phyloP scores from a whole-genome alignment of 2,329 filamentous ascomycete genomes.

The Calycina marina region DNA sequence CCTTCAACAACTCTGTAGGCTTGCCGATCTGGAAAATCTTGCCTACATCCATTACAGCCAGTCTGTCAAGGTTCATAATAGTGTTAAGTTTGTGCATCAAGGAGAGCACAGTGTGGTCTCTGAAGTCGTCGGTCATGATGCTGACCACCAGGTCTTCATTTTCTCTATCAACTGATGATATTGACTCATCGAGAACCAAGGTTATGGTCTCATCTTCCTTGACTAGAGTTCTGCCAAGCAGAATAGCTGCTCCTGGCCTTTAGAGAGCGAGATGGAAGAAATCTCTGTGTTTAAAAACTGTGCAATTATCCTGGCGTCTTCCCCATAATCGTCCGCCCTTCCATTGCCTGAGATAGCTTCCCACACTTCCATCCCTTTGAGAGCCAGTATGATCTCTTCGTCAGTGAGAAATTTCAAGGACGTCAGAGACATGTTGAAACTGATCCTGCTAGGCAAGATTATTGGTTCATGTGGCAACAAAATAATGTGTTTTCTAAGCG shows the following conservation, averaged over 20 bases:
- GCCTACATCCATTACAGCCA: background rate
- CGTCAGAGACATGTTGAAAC: background rate
- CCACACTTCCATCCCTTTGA: background rate
- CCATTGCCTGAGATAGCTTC: background rate
- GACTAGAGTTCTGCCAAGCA: background rate
- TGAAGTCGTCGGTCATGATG: background rate
- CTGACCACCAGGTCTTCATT: background rate
- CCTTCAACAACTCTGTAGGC: background rate
- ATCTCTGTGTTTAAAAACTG: background rate
- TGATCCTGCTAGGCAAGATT: background rate
- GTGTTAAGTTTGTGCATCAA: background rate
- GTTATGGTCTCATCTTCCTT: background rate
- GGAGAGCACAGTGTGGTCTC: background rate
- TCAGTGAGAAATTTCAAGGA: background rate
- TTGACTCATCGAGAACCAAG: background rate
- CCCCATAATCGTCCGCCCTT: no score
- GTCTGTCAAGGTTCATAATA: background rate
- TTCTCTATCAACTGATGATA: background rate
- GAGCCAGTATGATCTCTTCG: background rate
- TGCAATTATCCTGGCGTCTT: no score
- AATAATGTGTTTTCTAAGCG: background rate
- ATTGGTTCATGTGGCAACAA: background rate
- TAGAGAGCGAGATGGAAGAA: background rate
- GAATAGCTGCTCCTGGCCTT: background rate
- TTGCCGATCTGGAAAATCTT: background rate